Base-by-base conservation (phyloP, 345 rosid species). In the Populus davidiana region DNA sequence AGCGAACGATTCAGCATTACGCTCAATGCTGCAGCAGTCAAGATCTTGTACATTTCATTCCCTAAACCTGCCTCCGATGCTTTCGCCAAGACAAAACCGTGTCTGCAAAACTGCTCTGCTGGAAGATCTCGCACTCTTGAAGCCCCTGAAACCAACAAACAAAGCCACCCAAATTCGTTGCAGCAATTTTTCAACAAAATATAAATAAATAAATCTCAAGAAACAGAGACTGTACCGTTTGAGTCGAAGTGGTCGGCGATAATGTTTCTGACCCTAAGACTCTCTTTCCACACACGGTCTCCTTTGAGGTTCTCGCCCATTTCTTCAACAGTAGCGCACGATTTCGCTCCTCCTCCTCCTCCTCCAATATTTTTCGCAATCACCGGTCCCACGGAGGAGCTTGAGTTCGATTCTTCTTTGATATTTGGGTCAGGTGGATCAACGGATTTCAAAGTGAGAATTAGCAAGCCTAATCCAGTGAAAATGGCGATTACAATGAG, bases 1-100 rank as follows among this genome's bases (percentile, higher is more conserved):
- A 96, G 86, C 21, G 99, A 96, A 83, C 99, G 95, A 82, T 93
- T 93, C 86, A 96, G 78, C 89, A 96, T 90, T 38, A 96, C 69
- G 71, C 98, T 93, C 76, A 93, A 86, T 1, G 98, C 98, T n/a
- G 93, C 99, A 36, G 84, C 96, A 27, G 93, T 90, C 75, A 96
- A 87, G 75, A 96, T 84, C 97, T 92, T 96, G 84, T 96, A 93
- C 97, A 96, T 93, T 80, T 96, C 99, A 66, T 96, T 96, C 29
- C 99, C 99, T 36, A 96, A 92, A 5, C 99, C 98, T 29, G 99
- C 99, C 86, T 93, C 98, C 1, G 99, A 93, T 67, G 99, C 88
- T 81, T 96, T 93, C 67, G 95, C 99, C 54, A 96, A 67, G 27
- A 96, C 97, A 86, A 86, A 96, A 16, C 94, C 95, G 81, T 88